Percentiles rank a stretch among this genome's conserved stretches.
Conservation (phyloP, 257 asterid species). For the Ballota nigra region DNA sequence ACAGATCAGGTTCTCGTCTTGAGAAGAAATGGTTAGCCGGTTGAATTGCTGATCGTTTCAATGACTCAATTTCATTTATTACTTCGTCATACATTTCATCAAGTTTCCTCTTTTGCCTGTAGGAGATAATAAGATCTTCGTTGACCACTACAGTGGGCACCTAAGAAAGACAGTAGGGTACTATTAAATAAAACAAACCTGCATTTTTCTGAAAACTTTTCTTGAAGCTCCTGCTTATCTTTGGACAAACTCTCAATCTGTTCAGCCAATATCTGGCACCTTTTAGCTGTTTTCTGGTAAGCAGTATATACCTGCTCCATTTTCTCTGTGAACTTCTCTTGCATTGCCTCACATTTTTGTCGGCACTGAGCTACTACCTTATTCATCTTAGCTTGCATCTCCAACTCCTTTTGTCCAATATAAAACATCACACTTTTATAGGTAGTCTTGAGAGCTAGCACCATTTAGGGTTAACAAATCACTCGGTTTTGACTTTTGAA, state of each 20-base stretch:
- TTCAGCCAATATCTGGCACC: constrained; percentile 91
- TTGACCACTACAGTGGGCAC: background rate
- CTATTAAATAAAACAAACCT: constrained; percentile 40
- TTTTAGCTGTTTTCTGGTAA: constrained; percentile 79
- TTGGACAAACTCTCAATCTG: constrained; percentile 70
- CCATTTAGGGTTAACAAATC: constrained; percentile 38
- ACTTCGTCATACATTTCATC: constrained; percentile 96
- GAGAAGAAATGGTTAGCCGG: constrained; percentile 68
- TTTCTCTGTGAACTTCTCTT: constrained; percentile 84
- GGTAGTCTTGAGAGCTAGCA: constrained; percentile 66
- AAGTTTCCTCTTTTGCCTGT: constrained; percentile 97
- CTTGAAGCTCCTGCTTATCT: constrained; percentile 94
- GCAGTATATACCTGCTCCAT: constrained; percentile 83
- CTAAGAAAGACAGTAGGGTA: constrained; percentile 1
- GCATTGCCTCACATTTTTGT: constrained; percentile 85
- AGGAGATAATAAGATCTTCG: constrained; percentile 24
- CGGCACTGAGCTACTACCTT: constrained; percentile 72
- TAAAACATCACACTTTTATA: constrained; percentile 74
- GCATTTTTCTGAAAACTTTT: constrained; percentile 88
- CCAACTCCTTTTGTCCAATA: constrained; percentile 86
- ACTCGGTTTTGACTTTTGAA: constrained; percentile 8
- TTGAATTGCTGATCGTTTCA: constrained; percentile 77
- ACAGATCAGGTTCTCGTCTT: constrained; percentile 72
- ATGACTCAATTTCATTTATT: constrained; percentile 72
- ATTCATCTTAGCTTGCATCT: constrained; percentile 84